Conservation (phyloP, 140 eudicot species). For the Stevia rebaudiana region DNA sequence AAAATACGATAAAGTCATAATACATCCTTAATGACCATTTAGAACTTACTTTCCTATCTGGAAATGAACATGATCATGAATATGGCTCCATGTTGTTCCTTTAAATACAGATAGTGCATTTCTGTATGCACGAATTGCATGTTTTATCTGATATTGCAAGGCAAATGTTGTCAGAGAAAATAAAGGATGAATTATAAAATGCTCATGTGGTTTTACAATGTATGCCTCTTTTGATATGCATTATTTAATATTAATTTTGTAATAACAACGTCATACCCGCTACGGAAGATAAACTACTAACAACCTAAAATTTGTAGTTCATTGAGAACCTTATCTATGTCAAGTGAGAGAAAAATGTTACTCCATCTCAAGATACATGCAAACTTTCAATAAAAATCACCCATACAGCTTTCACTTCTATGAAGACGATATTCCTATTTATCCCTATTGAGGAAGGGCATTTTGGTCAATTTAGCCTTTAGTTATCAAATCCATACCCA, state of each 20-base stretch:
- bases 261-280: not conserved
- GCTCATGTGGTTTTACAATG: conserved; percentile 10
- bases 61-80: conserved; percentile 87
- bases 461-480: not conserved
- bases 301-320: not conserved
- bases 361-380: not conserved
- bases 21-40: conserved; percentile 1
- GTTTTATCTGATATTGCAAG: conserved; percentile 59
- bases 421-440: not conserved
- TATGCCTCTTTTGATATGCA: conserved; percentile 6
- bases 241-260: not conserved
- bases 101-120: conserved; percentile 80
- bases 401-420: not conserved
- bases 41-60: conserved; percentile 80
- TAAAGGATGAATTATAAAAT: conserved; percentile 1
- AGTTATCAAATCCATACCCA: not conserved
- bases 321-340: not conserved
- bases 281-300: not conserved
- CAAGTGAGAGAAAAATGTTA: not conserved
- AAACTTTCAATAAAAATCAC: not conserved
- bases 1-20: conserved; percentile 3
- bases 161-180: conserved; percentile 19
- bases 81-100: conserved; percentile 82
- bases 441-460: not conserved
- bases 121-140: conserved; percentile 91